phyloP scores from a whole-genome alignment of 495 filamentous ascomycete species.

The Penicillium cosmopolitanum region DNA sequence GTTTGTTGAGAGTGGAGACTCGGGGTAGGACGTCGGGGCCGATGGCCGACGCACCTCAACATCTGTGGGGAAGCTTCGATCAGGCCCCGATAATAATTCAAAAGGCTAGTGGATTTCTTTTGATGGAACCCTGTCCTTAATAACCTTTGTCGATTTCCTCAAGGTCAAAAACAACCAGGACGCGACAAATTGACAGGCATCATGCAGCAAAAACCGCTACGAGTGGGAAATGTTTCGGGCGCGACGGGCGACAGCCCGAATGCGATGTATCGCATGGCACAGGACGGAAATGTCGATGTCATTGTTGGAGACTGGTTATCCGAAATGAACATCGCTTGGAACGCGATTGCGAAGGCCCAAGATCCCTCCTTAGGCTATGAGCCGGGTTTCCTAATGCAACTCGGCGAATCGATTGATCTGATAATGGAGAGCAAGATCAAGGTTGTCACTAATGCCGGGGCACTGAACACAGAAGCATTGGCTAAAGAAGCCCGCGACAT shows the following conservation, averaged over 20 bases:
- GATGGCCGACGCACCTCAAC: conserved; percentile 1
- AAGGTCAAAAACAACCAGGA: too few species aligned
- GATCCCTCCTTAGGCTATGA: conserved; percentile 26
- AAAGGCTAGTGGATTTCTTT: neutral
- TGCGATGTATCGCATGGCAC: conserved; percentile 22
- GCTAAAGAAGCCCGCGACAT: conserved; percentile 22
- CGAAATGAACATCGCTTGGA: conserved; percentile 34
- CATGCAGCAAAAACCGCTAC: conserved; percentile 11
- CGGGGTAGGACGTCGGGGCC: neutral
- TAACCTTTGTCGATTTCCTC: neutral
- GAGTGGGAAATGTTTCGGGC: conserved; percentile 27
- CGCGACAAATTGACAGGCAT: neutral
- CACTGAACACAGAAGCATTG: conserved; percentile 29
- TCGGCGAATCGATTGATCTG: conserved; percentile 17
- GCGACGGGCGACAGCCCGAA: conserved; percentile 23
- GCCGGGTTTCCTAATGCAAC: conserved; percentile 22
- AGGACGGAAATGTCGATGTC: conserved; percentile 25
- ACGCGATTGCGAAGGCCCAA: conserved; percentile 19
- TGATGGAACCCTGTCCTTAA: too few species aligned
- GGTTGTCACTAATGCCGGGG: conserved; percentile 38
- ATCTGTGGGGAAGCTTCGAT: neutral
- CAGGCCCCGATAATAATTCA: neutral
- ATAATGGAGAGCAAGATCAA: conserved; percentile 33
- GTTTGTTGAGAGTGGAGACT: neutral
- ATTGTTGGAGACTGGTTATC: conserved; percentile 36